Base-by-base conservation (phyloP, 192 early-diverging fungal species). In the Entomortierella beljakovae region DNA sequence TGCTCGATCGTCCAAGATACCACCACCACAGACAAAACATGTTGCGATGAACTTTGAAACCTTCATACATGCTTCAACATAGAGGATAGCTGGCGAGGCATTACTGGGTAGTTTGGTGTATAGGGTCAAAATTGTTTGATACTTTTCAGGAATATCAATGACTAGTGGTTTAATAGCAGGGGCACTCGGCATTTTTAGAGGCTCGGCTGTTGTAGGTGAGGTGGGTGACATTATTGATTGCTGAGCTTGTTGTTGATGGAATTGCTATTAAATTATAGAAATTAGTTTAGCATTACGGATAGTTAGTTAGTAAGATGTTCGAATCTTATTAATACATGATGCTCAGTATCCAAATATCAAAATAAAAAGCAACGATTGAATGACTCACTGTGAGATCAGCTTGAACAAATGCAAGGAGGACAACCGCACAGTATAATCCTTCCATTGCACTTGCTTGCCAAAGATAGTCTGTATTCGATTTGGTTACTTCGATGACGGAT, bases 371-470 rank as follows among this genome's bases (percentile, higher is more conserved):
- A 2, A 18, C 5, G 0, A 10, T 22, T 20, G 28, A 56, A 32
- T 2, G 28, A 25, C 60, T 80, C 83, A 92, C 92, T 61, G 85
- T 84, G 57, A 88, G 59, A 42, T 91, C 92, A 31, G 90, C 80
- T 57, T 90, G 89, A 23, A 88, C 77, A 61, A 90, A 74, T 9
- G 88, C 83, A 22, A 85, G 61, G 3, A 95, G 65, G 6, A 93
- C 62, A 35, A 87, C 81, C 0, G 91, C 89, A 67, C 87, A 88
- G 32, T 88, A 83, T 22, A 89, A 81, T 16, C 89, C 88, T 74
- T 95, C 94, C 72, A 91, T 80, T 1, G 93, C 89, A 33, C 89
- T 86, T 11, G 85, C 93, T 58, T 90, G 87, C 94, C 94, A 95
- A 42, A 90, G 72, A 75, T 86, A 93, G 80, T 95, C 94, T 0